Base-by-base conservation (phyloP, 768 basidiomycete genomes). In the Russula vinacea region DNA sequence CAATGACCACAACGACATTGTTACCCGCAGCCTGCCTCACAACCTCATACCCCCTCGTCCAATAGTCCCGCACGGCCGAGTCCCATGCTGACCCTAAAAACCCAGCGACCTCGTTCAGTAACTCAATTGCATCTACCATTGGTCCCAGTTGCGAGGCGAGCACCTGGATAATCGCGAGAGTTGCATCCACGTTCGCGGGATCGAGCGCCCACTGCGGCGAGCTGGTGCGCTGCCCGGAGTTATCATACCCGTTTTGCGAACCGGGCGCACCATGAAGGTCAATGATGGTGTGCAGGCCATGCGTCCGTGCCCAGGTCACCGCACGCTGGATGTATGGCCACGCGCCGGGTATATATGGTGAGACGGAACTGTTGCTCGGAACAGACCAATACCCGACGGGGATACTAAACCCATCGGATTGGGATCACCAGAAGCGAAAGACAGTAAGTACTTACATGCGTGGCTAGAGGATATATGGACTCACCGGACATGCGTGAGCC, bases 331-430 rank as follows among this genome's bases (percentile, higher is more conserved):
- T 79, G 73, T 88, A 88, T 2, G 85, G 79, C 75, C 87, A 89
- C 35, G 87, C 87, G 10, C 88, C 88, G 0, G 84, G 72, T 52
- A 80, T 77, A 71, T 83, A 88, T 0, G 87, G 87, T 2, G 76
- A 71, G 16, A 79, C 76, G 19, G 79, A 81, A 3, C 79, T 79
- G 55, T 79, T 78, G 7, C 84, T 86, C 0, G 88, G 88, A n/a
- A 89, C 81, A n/a, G 87, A 86, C 88, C 88, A 90, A 72, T 85
- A 90, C 10, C 87, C 88, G 7, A 89, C 64, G 6, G 88, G 88
- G 70, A 90, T 86, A 35, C 88, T 88, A 62, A 40, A 40, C 5
- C 19, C 37, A 44, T 60, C 40, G n/a, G 56, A 45, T 39, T 29
- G 35, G 40, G n/a, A 19, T 16, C 10, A 57, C 3, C 16, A 1